Percentiles rank a stretch among this genome's conserved stretches.
These are phyloP conservation scores for Cyathus striatus DNA, from an alignment of 768 basidiomycete species.

Conservation along the genomic window DNA sequence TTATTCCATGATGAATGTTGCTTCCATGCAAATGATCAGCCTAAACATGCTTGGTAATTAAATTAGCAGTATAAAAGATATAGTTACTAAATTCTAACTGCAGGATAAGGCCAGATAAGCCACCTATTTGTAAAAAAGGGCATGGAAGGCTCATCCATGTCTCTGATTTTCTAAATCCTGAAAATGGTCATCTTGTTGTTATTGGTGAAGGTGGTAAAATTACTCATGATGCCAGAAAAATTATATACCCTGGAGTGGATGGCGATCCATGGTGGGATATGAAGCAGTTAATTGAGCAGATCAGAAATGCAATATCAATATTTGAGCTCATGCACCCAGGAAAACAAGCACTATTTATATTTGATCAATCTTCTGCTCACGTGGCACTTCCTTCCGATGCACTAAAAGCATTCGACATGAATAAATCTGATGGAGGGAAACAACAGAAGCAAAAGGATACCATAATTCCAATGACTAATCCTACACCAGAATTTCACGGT, in stretches of 20 bases:
- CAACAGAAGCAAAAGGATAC: conserved; percentile 27
- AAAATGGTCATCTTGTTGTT: conserved; percentile 18
- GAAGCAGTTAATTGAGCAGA: conserved; percentile 25
- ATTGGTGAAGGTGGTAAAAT: conserved; percentile 16
- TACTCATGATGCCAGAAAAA: conserved; percentile 21
- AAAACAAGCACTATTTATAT: conserved; percentile 26
- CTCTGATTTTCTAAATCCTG: conserved; percentile 29
- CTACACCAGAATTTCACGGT: conserved; percentile 15
- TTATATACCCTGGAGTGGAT: conserved; percentile 30
- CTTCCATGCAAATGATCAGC: conserved; percentile 22
- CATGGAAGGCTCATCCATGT: conserved; percentile 28
- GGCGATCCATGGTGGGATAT: conserved; percentile 35
- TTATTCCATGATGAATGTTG: conserved; percentile 26
- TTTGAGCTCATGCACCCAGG: conserved; percentile 30
- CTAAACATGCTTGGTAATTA: conserved; percentile 5
- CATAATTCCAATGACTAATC: conserved; percentile 31
- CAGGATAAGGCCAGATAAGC: conserved; percentile 15
- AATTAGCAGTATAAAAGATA: too few species aligned
- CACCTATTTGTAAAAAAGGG: conserved; percentile 24
- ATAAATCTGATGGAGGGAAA: conserved; percentile 32
- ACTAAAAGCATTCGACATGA: conserved; percentile 37
- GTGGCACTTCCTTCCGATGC: conserved; percentile 28
- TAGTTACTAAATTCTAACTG: too few species aligned
- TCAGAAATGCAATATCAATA: conserved; percentile 23
- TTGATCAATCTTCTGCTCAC: conserved; percentile 39